A percentile compares a stretch with the other conserved stretches of the same genome.
Evolutionary conservation across 2,329 filamentous ascomycete genomes (phyloP).

Genomic region (Ophiocordyceps unilateralis): DNA sequence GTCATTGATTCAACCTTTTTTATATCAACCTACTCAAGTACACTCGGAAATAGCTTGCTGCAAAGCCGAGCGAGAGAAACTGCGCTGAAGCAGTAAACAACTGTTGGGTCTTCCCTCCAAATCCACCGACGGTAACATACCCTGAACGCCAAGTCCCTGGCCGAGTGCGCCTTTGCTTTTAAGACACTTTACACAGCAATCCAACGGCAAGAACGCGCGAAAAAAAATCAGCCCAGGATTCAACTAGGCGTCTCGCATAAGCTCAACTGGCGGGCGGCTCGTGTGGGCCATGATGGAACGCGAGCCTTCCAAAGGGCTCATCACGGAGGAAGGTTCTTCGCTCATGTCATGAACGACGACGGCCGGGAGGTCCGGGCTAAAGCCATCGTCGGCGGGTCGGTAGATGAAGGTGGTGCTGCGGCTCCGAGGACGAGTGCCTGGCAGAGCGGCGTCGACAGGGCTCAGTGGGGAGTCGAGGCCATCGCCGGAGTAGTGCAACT

Average conservation of each 20-base stretch:
- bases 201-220: too few species aligned
- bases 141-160: too few species aligned
- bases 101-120: too few species aligned
- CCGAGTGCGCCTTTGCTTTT: too few species aligned
- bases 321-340: slow-evolving; percentile 28
- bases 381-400: slow-evolving; percentile 38
- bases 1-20: background rate
- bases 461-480: slow-evolving; percentile 12
- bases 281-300: slow-evolving; percentile 43
- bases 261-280: slow-evolving; percentile 44
- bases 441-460: slow-evolving; percentile 11
- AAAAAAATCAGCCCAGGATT: too few species aligned
- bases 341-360: slow-evolving; percentile 54
- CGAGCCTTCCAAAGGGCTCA: slow-evolving; percentile 22
- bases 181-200: too few species aligned
- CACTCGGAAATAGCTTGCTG: too few species aligned
- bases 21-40: background rate
- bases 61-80: too few species aligned
- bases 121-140: too few species aligned
- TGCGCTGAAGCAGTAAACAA: too few species aligned
- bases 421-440: slow-evolving; percentile 24
- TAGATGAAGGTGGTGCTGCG: slow-evolving; percentile 51
- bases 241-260: slow-evolving; percentile 26
- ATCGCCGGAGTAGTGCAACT: slow-evolving; percentile 32
- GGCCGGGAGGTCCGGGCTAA: slow-evolving; percentile 39